Conservation (phyloP, 2,329 filamentous ascomycete species). For the Leptodontidium sp. region DNA sequence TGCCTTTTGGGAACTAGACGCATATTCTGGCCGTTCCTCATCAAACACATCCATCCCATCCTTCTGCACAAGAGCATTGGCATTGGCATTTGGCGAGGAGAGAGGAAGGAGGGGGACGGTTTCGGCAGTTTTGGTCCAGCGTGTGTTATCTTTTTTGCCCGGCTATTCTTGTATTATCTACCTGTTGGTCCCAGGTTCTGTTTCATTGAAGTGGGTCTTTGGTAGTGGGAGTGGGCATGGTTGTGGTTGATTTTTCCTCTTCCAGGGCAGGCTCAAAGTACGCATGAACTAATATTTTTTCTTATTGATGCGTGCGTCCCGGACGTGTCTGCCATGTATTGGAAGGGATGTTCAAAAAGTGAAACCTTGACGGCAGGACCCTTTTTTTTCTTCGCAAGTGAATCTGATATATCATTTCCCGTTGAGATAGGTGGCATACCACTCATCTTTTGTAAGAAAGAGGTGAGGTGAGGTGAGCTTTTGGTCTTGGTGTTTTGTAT, state of each 20-base stretch:
- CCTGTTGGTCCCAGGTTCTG: neutral
- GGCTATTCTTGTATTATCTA: conserved; percentile 1
- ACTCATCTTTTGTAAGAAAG: conserved; percentile 3
- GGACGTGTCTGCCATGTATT: conserved; percentile 31
- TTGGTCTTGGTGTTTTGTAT: neutral
- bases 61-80: conserved; percentile 6
- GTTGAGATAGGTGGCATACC: neutral
- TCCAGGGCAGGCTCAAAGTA: conserved; percentile 1
- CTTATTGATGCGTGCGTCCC: conserved; percentile 6
- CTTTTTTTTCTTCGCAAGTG: conserved; percentile 20
- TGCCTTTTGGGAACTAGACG: conserved; percentile 9
- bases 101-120: neutral
- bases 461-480: neutral
- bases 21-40: conserved; percentile 13
- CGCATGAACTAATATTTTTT: conserved; percentile 23
- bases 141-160: neutral
- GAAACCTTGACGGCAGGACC: conserved; percentile 12
- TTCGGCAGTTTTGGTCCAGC: conserved; percentile 9
- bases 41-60: neutral
- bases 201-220: neutral
- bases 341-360: conserved; percentile 18
- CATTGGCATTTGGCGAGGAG: neutral
- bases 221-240: neutral
- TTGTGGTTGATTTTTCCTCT: conserved; percentile 10
- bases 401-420: conserved; percentile 24